Base-by-base conservation (phyloP, 805 yeast genomes). In the Ogataea nakhonphanomensis region DNA sequence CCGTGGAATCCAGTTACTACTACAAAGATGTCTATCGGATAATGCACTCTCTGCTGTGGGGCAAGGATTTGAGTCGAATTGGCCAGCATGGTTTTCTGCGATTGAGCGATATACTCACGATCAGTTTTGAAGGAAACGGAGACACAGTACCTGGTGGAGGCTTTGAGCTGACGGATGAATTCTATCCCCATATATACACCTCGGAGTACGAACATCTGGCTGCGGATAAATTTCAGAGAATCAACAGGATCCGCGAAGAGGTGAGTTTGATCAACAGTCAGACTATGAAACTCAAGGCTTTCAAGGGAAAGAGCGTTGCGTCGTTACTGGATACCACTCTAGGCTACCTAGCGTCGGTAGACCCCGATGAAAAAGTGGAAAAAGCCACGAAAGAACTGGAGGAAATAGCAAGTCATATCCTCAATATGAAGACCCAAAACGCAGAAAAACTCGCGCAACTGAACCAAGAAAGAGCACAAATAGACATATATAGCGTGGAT, bases 131-230 rank as follows among this genome's bases (percentile, higher is more conserved):
- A 12, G 45, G 56, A 2, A 54, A 55, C 13, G 62, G 61, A 3
- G 59, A 58, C 9, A 48, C 46, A 3, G 43, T 54, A n/a, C 50
- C 57, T 8, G 50, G 51, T 1, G 49, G 51, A 1, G 65, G 65
- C 0, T 49, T 67, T 30, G 47, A 51, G 8, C 22, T 69, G 11
- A 49, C 53, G 2, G 62, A 61, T 15, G 37, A 38, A 13, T 59
- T 68, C 32, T 69, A 67, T 38, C 73, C 74, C 0, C 71, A 70
- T 39, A 51, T 70, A 2, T 70, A 62, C 43, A 53, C 69, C 0
- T 37, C 51, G 10, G 61, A 62, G 12, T 57, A 57, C 33, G 44
- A 54, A 12, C 36, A 49, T 15, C 26, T 57, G 7, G 45, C 60
- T 8, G 42, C 44, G 4, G 49, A 49, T 8, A 53, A 51, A 15